phyloP scores from a whole-genome alignment of 768 basidiomycete species.

The Tylopilus subfusipes region DNA sequence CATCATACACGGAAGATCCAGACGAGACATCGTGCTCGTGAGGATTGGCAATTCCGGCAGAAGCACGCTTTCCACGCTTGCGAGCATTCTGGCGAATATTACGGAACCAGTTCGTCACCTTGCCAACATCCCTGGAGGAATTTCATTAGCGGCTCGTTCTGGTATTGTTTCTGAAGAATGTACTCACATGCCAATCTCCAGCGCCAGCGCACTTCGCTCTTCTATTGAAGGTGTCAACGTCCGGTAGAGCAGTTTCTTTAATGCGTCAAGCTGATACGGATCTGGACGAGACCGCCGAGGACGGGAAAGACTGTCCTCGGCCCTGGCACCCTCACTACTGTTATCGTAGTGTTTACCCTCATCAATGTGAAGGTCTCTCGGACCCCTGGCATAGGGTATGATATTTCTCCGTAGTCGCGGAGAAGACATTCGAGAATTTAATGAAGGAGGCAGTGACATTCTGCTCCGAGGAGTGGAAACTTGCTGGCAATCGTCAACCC shows the following conservation, averaged over 20 bases:
- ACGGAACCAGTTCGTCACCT: constrained; percentile 87
- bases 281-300: constrained; percentile 75
- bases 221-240: constrained; percentile 77
- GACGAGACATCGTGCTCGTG: constrained; percentile 53
- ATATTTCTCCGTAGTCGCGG: constrained; percentile 29
- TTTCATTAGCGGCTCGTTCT: constrained; percentile 12
- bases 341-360: constrained; percentile 24
- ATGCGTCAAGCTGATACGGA: constrained; percentile 70
- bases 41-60: constrained; percentile 33
- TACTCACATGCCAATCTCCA: constrained; percentile 73
- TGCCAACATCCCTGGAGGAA: constrained; percentile 63
- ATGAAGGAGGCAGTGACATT: constrained; percentile 31
- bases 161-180: background rate
- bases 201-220: constrained; percentile 68
- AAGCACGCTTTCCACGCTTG: constrained; percentile 54
- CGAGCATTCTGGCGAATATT: constrained; percentile 80
- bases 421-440: constrained; percentile 27
- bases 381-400: constrained; percentile 27
- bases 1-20: constrained; percentile 47
- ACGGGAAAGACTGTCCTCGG: constrained; percentile 41
- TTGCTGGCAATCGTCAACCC: constrained; percentile 18
- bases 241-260: constrained; percentile 64
- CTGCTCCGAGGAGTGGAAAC: constrained; percentile 25
- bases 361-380: constrained; percentile 25
- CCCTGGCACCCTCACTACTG: constrained; percentile 17